Conservation (phyloP, 352 stramenopile genomes). For the Pelagophyceae sp. region DNA sequence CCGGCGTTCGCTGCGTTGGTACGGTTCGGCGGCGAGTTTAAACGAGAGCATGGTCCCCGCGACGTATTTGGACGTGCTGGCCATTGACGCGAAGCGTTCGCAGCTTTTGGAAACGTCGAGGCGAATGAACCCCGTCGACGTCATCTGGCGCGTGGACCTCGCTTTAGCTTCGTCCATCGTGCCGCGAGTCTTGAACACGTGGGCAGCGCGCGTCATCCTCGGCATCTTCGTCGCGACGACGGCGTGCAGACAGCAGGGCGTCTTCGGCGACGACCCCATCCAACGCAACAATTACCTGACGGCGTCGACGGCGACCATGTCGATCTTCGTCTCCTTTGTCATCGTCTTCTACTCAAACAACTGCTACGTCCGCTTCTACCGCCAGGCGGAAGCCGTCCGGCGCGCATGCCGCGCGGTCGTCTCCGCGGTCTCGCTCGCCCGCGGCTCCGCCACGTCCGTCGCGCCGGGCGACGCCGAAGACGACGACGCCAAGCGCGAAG, state of each 20-base stretch:
- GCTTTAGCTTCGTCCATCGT: not conserved
- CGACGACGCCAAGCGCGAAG: not conserved
- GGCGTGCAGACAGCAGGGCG: not conserved
- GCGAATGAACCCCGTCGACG: not conserved
- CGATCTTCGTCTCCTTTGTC: conserved; percentile 9
- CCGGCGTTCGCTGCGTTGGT: not conserved
- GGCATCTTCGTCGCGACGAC: not conserved
- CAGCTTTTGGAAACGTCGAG: not conserved
- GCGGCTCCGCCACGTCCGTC: not conserved
- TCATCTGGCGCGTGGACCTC: not conserved
- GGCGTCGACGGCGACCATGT: not conserved
- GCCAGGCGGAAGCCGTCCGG: not conserved
- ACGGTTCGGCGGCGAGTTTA: not conserved
- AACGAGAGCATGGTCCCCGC: not conserved
- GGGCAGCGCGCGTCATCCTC: not conserved
- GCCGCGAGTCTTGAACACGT: not conserved
- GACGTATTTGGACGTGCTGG: not conserved
- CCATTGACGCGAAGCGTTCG: not conserved
- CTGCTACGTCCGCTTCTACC: conserved; percentile 4
- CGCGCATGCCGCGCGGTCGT: not conserved
- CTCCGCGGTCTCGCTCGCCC: not conserved
- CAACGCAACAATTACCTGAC: too few species aligned
- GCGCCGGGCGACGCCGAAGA: too few species aligned
- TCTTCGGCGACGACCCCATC: not conserved
- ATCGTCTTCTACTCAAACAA: conserved; percentile 13